These are phyloP conservation scores for Lentinus brumalis DNA, from an alignment of 768 basidiomycete species.

Conservation along the genomic window DNA sequence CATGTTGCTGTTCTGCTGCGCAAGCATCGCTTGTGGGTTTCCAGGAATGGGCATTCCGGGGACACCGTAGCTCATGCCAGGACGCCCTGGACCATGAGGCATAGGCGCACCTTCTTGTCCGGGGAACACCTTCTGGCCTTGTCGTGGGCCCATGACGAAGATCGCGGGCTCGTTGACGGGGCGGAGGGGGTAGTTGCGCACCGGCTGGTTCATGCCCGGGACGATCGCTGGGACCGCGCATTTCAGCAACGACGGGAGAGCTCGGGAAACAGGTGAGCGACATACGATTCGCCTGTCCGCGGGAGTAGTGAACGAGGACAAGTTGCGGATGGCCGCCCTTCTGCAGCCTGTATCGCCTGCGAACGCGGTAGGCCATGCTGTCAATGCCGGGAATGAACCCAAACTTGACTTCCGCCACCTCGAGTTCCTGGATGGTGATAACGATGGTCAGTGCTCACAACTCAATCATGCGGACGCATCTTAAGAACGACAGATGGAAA, in stretches of 20 bases:
- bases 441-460: neutral
- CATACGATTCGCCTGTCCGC: constrained; percentile 65
- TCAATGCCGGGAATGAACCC: constrained; percentile 79
- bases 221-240: constrained; percentile 49
- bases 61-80: constrained; percentile 19
- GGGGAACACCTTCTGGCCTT: constrained; percentile 61
- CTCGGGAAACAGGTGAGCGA: constrained; percentile 6
- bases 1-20: constrained; percentile 73
- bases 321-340: constrained; percentile 77
- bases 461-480: neutral
- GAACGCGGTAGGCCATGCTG: constrained; percentile 61
- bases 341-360: constrained; percentile 69
- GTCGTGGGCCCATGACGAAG: constrained; percentile 72
- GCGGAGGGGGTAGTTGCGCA: constrained; percentile 73
- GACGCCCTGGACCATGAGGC: constrained; percentile 9
- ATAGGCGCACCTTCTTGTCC: constrained; percentile 11
- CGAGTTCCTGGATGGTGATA: constrained; percentile 59
- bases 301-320: constrained; percentile 76
- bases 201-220: constrained; percentile 60
- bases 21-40: constrained; percentile 64
- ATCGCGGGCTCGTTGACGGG: constrained; percentile 65
- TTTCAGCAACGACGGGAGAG: neutral
- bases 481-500: too few relatives aligned
- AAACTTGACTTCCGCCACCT: constrained; percentile 70
- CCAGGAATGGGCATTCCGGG: constrained; percentile 14